Percentiles rank a stretch among this genome's conserved stretches.
These are phyloP conservation scores for Nemania diffusa DNA, from an alignment of 2,329 filamentous ascomycete genomes.

Conservation along the genomic window DNA sequence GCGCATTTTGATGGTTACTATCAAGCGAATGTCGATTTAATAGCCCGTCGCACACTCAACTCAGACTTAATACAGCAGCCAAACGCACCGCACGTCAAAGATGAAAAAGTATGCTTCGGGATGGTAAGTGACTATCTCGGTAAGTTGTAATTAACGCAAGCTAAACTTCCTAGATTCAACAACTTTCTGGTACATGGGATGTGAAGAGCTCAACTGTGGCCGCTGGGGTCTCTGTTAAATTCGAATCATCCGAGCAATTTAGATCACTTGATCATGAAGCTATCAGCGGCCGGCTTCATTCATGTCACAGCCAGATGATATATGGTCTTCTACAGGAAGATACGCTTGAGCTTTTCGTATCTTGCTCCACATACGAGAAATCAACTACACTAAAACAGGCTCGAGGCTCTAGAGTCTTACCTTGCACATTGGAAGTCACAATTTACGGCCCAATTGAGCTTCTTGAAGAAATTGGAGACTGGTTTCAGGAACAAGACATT, in stretches of 20 bases:
- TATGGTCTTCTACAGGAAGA: slow-evolving; percentile 7
- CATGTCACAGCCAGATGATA: slow-evolving; percentile 5
- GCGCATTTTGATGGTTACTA: too few species aligned
- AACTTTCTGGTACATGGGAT: background rate
- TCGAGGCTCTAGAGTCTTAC: background rate
- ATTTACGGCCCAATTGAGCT: slow-evolving; percentile 48
- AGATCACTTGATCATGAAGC: background rate
- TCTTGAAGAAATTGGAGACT: slow-evolving; percentile 47
- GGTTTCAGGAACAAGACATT: slow-evolving; percentile 47
- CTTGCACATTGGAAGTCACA: slow-evolving; percentile 46
- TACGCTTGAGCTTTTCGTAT: slow-evolving; percentile 1
- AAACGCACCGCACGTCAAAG: background rate
- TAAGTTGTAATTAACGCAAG: background rate
- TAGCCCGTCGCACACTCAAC: too few species aligned
- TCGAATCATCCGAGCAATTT: background rate
- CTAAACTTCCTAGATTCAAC: slow-evolving; percentile 8
- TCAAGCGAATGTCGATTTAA: too few species aligned
- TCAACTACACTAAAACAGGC: background rate
- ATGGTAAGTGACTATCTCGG: background rate
- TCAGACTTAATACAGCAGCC: background rate
- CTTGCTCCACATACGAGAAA: background rate
- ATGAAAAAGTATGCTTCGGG: slow-evolving; percentile 13
- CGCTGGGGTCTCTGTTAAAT: background rate
- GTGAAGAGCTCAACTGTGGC: background rate
- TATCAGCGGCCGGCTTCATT: slow-evolving; percentile 1